These are phyloP conservation scores for Nasturtium officinale DNA, from an alignment of 345 rosid species.

Conservation along the genomic window DNA sequence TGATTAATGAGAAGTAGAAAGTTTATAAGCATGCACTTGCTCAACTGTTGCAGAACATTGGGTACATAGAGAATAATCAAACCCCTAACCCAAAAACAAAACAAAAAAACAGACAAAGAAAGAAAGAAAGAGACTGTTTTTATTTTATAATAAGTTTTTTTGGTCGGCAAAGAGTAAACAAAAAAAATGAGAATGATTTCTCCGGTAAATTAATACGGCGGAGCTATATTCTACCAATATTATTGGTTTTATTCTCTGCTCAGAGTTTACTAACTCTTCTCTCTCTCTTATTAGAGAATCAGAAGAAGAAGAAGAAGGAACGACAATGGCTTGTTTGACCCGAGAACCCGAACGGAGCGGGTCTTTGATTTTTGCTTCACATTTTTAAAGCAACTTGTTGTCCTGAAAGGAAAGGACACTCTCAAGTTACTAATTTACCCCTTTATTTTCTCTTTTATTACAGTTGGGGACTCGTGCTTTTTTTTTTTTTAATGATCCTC, in stretches of 20 bases:
- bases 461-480: constrained; percentile 45
- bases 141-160: background rate
- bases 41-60: constrained; percentile 42
- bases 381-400: constrained; percentile 46
- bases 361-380: constrained; percentile 18
- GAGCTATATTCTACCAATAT: constrained; percentile 4
- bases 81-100: background rate
- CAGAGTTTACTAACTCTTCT: background rate
- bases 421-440: constrained; percentile 29
- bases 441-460: constrained; percentile 11
- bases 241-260: constrained; percentile 7
- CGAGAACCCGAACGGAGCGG: constrained; percentile 43
- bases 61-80: constrained; percentile 23
- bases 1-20: constrained; percentile 28
- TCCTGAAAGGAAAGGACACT: constrained; percentile 36
- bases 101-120: background rate
- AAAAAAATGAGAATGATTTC: constrained; percentile 15
- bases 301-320: constrained; percentile 32
- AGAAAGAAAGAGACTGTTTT: constrained; percentile 41
- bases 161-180: background rate
- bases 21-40: constrained; percentile 43
- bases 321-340: constrained; percentile 46
- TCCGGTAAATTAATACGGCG: constrained; percentile 25
- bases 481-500: constrained; percentile 5
- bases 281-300: constrained; percentile 40